Base-by-base conservation (phyloP, 1,284 basidiomycete genomes). In the Melampsora abietis-canadensis region DNA sequence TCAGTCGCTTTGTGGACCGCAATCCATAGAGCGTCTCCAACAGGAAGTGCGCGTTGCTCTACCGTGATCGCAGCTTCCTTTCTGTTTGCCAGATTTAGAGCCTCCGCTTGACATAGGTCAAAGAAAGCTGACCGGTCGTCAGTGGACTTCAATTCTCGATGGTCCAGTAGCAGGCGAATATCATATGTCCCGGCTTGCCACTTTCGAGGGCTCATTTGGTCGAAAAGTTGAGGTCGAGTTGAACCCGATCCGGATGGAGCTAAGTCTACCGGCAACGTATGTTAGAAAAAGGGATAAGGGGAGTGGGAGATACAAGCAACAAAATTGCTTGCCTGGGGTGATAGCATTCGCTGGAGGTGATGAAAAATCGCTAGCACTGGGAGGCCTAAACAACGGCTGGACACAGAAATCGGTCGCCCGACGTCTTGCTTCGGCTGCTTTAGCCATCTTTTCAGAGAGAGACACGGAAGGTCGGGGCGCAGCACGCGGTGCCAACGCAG, bases 1-100 rank as follows among this genome's bases (percentile, higher is more conserved):
- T 78, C 78, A 8, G 78, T 78, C 51, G 82, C 82, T 19, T 78
- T 79, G 34, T 82, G 74, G 31, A 82, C 80, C 0, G 86, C 86
- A 17, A 87, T 81, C 87, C 87, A 87, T 31, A 85, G 80, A 75
- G 85, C 84, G 79, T 87, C 87, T 4, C 86, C 86, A 7, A 87
- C 78, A 37, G 83, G 81, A 46, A 87, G 78, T 1, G 85, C 82
- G 21, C 84, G 78, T 37, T 83, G 82, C 74, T 85, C 84, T n/a
- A 84, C 83, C 19, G 80, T 78, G 47, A 86, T 78, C 0, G 84
- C 84, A 46, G 81, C 79, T 19, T 80, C 79, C 6, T 17, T 31
- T 27, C 31, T n/a, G 8, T 27, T 24, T 40, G 51, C 27, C 34
- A 74, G 48, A 4, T 15, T 51, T 14, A 21, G 24, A 27, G 51